Evolutionary conservation across 495 filamentous ascomycete genomes (phyloP).

Genomic region (Neurospora tetrasperma): DNA sequence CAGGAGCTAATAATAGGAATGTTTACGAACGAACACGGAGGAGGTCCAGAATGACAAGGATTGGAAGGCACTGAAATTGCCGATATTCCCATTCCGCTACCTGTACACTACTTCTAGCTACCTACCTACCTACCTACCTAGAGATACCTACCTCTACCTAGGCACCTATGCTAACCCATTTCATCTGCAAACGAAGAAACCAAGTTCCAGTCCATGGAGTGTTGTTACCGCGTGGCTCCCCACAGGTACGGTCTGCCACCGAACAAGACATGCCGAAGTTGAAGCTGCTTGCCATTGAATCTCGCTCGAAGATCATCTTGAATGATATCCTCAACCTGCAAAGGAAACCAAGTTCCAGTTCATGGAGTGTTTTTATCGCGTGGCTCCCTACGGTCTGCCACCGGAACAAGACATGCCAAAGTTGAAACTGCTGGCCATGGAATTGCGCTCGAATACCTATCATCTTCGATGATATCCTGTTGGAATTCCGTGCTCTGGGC

Average conservation of each 20-base stretch:
- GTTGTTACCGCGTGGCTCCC: too few species aligned
- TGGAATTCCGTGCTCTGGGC: too few species aligned
- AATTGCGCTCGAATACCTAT: slow-evolving; percentile 1
- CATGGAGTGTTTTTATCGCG: background rate
- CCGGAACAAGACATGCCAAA: background rate
- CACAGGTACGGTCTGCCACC: too few species aligned
- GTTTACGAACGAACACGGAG: background rate
- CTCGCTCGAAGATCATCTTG: too few species aligned
- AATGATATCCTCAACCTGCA: background rate
- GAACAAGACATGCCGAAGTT: too few species aligned
- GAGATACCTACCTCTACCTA: too few species aligned
- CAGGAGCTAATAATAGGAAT: background rate
- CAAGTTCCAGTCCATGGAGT: too few species aligned
- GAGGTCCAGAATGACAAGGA: background rate
- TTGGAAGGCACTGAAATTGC: background rate
- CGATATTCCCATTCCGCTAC: background rate
- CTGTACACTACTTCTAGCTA: background rate
- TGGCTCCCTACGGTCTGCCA: background rate
- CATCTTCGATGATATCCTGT: background rate
- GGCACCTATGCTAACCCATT: too few species aligned
- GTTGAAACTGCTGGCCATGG: slow-evolving; percentile 4
- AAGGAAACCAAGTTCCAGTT: background rate
- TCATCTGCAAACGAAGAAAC: too few species aligned
- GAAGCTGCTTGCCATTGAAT: too few species aligned
- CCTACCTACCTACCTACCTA: too few species aligned